A percentile compares a stretch with the other conserved stretches of the same genome.
Evolutionary conservation across 257 asterid genomes (phyloP).

Genomic region (Leonotis leonurus): DNA sequence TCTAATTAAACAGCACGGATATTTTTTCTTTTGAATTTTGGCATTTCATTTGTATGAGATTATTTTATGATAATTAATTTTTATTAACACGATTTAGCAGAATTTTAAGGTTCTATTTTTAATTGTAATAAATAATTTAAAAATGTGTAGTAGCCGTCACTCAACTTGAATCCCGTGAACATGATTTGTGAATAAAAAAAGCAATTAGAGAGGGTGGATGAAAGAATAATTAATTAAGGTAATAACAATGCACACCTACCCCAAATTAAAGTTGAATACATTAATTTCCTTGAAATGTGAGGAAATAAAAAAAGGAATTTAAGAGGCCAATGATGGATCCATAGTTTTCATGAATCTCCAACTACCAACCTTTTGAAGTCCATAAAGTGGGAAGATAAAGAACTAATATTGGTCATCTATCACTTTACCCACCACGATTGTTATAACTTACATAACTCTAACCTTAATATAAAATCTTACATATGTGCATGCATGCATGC

Average conservation of each 20-base stretch:
- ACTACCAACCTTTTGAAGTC: slow-evolving; percentile 31
- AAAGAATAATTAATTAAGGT: background rate
- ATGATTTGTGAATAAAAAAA: background rate
- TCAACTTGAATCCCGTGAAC: background rate
- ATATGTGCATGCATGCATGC: no score
- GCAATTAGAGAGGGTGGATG: background rate
- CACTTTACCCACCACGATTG: slow-evolving; percentile 50
- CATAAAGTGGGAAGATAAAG: slow-evolving; percentile 12
- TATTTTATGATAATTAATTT: background rate
- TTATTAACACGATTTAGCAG: background rate
- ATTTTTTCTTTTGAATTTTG: no score
- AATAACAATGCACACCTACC: slow-evolving; percentile 7
- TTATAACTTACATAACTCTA: no score
- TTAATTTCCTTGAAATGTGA: background rate
- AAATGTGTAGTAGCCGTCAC: background rate
- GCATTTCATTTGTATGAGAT: no score
- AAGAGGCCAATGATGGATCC: slow-evolving; percentile 6
- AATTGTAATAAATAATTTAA: background rate
- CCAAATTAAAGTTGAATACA: background rate
- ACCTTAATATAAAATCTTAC: no score
- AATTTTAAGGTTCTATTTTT: no score
- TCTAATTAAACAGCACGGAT: background rate
- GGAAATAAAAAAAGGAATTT: background rate
- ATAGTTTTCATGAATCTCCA: slow-evolving; percentile 23
- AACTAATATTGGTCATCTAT: slow-evolving; percentile 15